A percentile compares a stretch with the other conserved stretches of the same genome.
These are phyloP conservation scores for Yamadazyma atmosphaerica DNA, from an alignment of 1,139 yeast genomes.

Conservation along the genomic window DNA sequence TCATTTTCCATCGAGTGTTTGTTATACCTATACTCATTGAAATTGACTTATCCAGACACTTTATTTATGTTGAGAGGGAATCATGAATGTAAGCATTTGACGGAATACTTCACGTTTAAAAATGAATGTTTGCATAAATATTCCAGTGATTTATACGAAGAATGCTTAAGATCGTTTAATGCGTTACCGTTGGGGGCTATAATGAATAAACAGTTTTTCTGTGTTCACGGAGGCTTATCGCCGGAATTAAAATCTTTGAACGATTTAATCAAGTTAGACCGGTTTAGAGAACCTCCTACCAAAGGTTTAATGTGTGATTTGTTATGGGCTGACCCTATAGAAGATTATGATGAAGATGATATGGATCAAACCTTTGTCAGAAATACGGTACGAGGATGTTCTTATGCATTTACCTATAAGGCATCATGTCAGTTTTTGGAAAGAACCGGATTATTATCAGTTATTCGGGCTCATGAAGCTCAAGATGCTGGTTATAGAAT, in stretches of 20 bases:
- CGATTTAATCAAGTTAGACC: slow-evolving; percentile 67
- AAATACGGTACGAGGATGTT: slow-evolving; percentile 88
- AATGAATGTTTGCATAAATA: slow-evolving; percentile 90
- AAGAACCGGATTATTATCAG: slow-evolving; percentile 73
- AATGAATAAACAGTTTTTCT: slow-evolving; percentile 91
- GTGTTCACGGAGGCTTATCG: slow-evolving; percentile 97
- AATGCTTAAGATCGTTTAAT: slow-evolving; percentile 77
- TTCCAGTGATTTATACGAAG: slow-evolving; percentile 65
- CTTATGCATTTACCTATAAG: slow-evolving; percentile 82
- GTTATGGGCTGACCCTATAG: slow-evolving; percentile 95
- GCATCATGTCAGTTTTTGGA: slow-evolving; percentile 85
- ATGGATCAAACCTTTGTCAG: slow-evolving; percentile 52
- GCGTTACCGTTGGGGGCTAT: slow-evolving; percentile 90
- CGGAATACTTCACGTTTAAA: slow-evolving; percentile 92
- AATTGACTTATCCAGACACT: slow-evolving; percentile 72
- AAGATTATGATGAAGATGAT: slow-evolving; percentile 76
- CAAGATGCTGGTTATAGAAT: slow-evolving; percentile 97
- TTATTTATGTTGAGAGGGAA: slow-evolving; percentile 90
- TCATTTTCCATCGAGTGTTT: slow-evolving; percentile 89
- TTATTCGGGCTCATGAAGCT: slow-evolving; percentile 96
- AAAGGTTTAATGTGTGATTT: slow-evolving; percentile 93
- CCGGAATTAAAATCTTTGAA: slow-evolving; percentile 75
- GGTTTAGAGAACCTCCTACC: slow-evolving; percentile 93
- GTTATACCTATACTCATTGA: slow-evolving; percentile 75
- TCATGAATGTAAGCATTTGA: slow-evolving; percentile 92